Conservation (phyloP, 768 basidiomycete genomes). For the Termitomyces sp. region DNA sequence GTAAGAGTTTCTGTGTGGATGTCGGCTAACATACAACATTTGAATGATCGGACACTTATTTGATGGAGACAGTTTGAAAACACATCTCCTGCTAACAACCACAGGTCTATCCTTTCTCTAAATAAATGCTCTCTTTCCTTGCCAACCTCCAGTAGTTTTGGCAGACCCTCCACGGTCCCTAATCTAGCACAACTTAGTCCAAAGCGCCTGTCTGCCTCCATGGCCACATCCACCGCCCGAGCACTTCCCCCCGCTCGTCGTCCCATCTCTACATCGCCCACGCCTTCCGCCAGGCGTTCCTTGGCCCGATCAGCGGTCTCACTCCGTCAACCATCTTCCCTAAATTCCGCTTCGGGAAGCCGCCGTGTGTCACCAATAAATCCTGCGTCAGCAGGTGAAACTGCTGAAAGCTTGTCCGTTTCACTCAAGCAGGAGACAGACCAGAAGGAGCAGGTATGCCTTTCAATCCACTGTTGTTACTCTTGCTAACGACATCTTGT, state of each 20-base stretch:
- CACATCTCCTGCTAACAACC: background rate
- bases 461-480: background rate
- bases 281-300: slow-evolving; percentile 45
- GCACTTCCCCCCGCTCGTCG: slow-evolving; percentile 45
- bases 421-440: slow-evolving; percentile 76
- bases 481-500: slow-evolving; percentile 5
- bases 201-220: background rate
- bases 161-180: slow-evolving; percentile 1
- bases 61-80: slow-evolving; percentile 5
- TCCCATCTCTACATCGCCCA: slow-evolving; percentile 34
- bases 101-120: slow-evolving; percentile 5
- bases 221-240: slow-evolving; percentile 43
- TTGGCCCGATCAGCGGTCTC: slow-evolving; percentile 57
- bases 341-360: slow-evolving; percentile 37
- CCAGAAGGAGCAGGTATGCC: slow-evolving; percentile 70
- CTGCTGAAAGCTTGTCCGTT: slow-evolving; percentile 50
- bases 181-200: background rate
- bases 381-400: slow-evolving; percentile 38
- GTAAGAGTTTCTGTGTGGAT: slow-evolving; percentile 34
- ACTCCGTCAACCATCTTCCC: slow-evolving; percentile 49
- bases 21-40: slow-evolving; percentile 23
- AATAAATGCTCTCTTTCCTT: slow-evolving; percentile 5
- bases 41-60: slow-evolving; percentile 4
- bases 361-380: slow-evolving; percentile 48
- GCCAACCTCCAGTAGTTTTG: background rate